phyloP scores from a whole-genome alignment of 768 basidiomycete genomes.

The Cystobasidium onofrii region DNA sequence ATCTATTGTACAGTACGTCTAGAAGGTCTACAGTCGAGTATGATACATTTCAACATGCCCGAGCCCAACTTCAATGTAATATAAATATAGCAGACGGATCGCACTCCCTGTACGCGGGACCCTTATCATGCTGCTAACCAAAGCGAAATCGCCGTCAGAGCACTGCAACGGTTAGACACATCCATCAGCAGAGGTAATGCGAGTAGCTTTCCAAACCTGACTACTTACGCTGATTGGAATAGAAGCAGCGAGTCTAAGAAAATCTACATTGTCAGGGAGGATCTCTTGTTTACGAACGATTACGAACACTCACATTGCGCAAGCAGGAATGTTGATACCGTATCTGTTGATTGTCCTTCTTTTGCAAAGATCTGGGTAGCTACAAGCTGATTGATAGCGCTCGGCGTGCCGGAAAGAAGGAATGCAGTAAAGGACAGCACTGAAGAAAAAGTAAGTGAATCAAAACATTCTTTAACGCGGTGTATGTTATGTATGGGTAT shows the following conservation, averaged over 20 bases:
- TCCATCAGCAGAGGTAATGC: too few relatives aligned
- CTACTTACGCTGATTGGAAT: slow-evolving; percentile 21
- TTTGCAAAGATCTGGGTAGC: slow-evolving; percentile 15
- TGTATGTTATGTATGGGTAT: neutral
- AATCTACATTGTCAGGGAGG: neutral
- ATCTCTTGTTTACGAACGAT: neutral
- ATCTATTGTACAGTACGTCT: too few relatives aligned
- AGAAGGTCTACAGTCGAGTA: neutral
- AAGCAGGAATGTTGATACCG: slow-evolving; percentile 21
- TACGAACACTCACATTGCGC: slow-evolving; percentile 27
- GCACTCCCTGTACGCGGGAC: neutral
- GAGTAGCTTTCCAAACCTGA: too few relatives aligned
- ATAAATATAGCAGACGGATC: neutral
- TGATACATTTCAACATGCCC: neutral
- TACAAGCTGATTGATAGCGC: slow-evolving; percentile 29
- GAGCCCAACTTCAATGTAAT: neutral
- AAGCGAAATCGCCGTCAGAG: slow-evolving; percentile 20
- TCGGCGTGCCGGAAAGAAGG: slow-evolving; percentile 28
- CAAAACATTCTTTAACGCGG: too few relatives aligned
- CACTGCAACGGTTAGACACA: neutral
- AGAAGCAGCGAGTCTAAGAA: slow-evolving; percentile 18
- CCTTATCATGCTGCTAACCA: slow-evolving; percentile 15
- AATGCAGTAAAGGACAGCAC: slow-evolving; percentile 28
- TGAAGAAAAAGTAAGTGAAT: neutral
- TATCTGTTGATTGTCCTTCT: slow-evolving; percentile 24